Evolutionary conservation across 805 yeast species (phyloP).

Genomic region (Metschnikowia koreensis): DNA sequence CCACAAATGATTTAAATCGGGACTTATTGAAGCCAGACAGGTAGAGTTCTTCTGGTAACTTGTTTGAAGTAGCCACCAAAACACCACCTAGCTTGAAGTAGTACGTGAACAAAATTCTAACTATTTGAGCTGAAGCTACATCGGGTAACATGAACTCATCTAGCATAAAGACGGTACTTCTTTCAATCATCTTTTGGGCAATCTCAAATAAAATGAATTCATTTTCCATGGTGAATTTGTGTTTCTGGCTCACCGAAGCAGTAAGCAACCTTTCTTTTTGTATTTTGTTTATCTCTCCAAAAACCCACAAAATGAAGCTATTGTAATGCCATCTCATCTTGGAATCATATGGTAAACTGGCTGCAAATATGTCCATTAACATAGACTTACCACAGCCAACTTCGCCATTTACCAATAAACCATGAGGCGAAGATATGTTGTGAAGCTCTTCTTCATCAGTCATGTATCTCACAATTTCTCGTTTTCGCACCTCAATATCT

Average conservation of each 20-base stretch:
- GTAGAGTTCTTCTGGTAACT: constrained; percentile 70
- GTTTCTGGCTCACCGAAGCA: constrained; percentile 23
- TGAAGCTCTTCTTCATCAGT: constrained; percentile 61
- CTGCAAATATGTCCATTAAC: constrained; percentile 71
- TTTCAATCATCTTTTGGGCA: constrained; percentile 59
- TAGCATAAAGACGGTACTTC: constrained; percentile 57
- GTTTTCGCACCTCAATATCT: constrained; percentile 27
- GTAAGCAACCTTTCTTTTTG: constrained; percentile 43
- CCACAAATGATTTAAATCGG: constrained; percentile 56
- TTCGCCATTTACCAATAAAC: constrained; percentile 60
- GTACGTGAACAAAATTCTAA: constrained; percentile 62
- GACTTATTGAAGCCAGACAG: constrained; percentile 60
- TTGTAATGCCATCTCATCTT: constrained; percentile 72
- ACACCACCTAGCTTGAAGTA: constrained; percentile 76
- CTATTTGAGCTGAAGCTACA: constrained; percentile 67
- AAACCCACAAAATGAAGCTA: constrained; percentile 68
- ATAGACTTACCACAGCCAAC: constrained; percentile 76
- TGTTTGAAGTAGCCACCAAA: constrained; percentile 68
- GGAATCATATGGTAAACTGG: constrained; percentile 57
- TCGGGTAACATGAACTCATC: constrained; percentile 81
- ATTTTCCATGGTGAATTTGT: constrained; percentile 42
- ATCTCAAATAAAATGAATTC: constrained; percentile 66
- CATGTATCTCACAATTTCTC: constrained; percentile 47
- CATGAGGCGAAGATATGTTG: constrained; percentile 59
- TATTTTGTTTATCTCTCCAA: constrained; percentile 56